These are phyloP conservation scores for Singerocomus inundabilis DNA, from an alignment of 1,284 basidiomycete species.

Conservation along the genomic window DNA sequence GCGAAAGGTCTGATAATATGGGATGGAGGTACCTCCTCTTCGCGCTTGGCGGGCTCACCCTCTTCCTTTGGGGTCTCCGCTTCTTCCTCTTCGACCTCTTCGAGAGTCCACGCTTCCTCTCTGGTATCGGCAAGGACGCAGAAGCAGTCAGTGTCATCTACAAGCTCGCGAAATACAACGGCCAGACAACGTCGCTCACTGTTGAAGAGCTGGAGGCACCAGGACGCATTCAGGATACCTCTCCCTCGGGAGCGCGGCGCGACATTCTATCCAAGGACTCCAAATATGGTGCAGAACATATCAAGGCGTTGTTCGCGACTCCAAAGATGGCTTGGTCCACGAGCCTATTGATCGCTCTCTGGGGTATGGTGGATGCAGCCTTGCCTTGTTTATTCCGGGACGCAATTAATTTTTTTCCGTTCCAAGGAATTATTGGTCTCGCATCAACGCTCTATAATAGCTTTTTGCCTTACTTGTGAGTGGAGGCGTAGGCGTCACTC, in stretches of 20 bases:
- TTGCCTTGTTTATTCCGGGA: neutral
- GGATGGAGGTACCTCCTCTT: constrained; percentile 59
- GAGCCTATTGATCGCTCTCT: constrained; percentile 51
- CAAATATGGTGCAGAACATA: constrained; percentile 40
- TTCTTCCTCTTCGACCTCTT: constrained; percentile 59
- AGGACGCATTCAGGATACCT: neutral
- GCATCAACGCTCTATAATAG: constrained; percentile 61
- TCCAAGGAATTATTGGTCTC: constrained; percentile 55
- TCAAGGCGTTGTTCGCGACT: constrained; percentile 55
- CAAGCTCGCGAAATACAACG: constrained; percentile 61
- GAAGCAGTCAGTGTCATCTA: constrained; percentile 62
- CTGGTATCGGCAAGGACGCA: constrained; percentile 58
- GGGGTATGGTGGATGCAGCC: constrained; percentile 38
- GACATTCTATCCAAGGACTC: constrained; percentile 38
- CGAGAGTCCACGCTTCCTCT: constrained; percentile 63
- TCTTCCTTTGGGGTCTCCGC: constrained; percentile 56
- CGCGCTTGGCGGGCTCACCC: constrained; percentile 45
- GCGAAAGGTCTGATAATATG: constrained; percentile 45
- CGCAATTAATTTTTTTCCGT: neutral
- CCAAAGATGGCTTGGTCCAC: constrained; percentile 59
- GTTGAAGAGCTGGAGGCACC: constrained; percentile 41
- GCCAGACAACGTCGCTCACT: constrained; percentile 38
- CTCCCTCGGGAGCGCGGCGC: constrained; percentile 5
- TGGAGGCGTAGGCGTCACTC: neutral
- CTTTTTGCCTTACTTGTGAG: constrained; percentile 53